phyloP scores from a whole-genome alignment of 441 rosid species.

The Bocquillonia castaneifolia region DNA sequence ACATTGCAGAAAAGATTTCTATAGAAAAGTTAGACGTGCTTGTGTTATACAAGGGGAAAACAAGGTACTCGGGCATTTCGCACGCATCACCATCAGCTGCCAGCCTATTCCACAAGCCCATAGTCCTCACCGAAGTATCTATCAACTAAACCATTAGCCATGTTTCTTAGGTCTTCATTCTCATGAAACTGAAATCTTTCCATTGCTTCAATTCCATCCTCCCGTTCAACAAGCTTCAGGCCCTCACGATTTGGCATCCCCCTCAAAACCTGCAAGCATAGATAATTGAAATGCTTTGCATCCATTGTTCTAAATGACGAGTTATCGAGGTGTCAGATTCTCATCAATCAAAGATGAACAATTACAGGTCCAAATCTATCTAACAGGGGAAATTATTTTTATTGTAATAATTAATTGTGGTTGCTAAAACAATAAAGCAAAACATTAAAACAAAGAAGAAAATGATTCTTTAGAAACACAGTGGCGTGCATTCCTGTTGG shows the following conservation, averaged over 20 bases:
- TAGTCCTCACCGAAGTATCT: constrained; percentile 86
- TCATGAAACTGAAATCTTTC: constrained; percentile 94
- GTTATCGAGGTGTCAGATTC: neutral
- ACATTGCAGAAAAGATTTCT: neutral
- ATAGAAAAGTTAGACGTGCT: too few species aligned
- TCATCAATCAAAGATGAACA: neutral
- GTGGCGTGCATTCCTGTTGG: neutral
- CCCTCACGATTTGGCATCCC: constrained; percentile 93
- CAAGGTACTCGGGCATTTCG: neutral
- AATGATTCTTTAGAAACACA: too few species aligned
- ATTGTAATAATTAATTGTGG: too few species aligned
- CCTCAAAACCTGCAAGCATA: constrained; percentile 58
- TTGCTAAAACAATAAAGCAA: neutral
- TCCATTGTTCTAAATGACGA: neutral
- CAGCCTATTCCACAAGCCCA: constrained; percentile 50
- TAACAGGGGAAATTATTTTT: too few species aligned
- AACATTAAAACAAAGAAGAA: neutral
- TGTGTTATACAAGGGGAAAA: neutral
- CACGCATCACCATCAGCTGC: neutral
- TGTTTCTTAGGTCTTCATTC: constrained; percentile 81
- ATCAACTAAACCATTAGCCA: constrained; percentile 90
- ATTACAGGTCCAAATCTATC: too few species aligned
- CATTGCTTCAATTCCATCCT: constrained; percentile 96
- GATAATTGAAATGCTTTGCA: neutral
- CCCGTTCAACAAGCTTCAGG: constrained; percentile 72